Conservation (phyloP, 495 filamentous ascomycete genomes). For the Penicillium fimorum region DNA sequence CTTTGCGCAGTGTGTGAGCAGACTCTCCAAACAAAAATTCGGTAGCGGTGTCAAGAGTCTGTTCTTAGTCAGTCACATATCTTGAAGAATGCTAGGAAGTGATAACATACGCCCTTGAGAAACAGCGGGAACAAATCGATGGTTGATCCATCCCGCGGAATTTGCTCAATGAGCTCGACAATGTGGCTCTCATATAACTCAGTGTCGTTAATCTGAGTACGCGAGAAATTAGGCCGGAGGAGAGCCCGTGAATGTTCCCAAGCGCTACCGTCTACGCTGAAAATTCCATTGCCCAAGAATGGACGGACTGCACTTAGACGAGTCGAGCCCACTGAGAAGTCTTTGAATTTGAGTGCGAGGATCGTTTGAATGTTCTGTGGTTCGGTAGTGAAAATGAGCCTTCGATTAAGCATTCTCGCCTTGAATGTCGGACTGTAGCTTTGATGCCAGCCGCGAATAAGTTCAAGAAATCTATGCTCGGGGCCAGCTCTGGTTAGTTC, state of each 20-base stretch:
- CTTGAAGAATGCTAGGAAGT: not conserved
- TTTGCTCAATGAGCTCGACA: slow-evolving; percentile 41
- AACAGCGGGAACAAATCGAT: slow-evolving; percentile 67
- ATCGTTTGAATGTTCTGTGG: slow-evolving; percentile 64
- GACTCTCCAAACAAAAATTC: slow-evolving; percentile 71
- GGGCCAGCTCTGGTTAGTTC: slow-evolving; percentile 6
- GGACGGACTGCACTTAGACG: slow-evolving; percentile 50
- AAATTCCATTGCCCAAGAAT: slow-evolving; percentile 67
- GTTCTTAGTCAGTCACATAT: slow-evolving; percentile 6
- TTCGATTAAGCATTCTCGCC: slow-evolving; percentile 19
- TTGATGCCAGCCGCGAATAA: slow-evolving; percentile 12
- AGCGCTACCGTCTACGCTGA: slow-evolving; percentile 60
- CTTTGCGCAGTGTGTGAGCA: slow-evolving; percentile 35
- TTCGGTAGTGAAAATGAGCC: slow-evolving; percentile 52
- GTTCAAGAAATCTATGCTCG: slow-evolving; percentile 8
- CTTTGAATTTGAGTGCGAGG: slow-evolving; percentile 56
- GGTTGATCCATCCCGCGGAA: slow-evolving; percentile 48
- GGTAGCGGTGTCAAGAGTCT: slow-evolving; percentile 68
- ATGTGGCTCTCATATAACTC: slow-evolving; percentile 61
- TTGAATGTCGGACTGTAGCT: slow-evolving; percentile 15
- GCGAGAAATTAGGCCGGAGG: slow-evolving; percentile 62
- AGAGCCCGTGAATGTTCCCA: slow-evolving; percentile 67
- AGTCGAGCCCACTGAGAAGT: slow-evolving; percentile 56
- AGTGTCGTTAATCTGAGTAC: slow-evolving; percentile 59
- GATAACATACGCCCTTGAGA: slow-evolving; percentile 33